These are phyloP conservation scores for Voacanga thouarsii DNA, from an alignment of 257 asterid species.

Conservation along the genomic window DNA sequence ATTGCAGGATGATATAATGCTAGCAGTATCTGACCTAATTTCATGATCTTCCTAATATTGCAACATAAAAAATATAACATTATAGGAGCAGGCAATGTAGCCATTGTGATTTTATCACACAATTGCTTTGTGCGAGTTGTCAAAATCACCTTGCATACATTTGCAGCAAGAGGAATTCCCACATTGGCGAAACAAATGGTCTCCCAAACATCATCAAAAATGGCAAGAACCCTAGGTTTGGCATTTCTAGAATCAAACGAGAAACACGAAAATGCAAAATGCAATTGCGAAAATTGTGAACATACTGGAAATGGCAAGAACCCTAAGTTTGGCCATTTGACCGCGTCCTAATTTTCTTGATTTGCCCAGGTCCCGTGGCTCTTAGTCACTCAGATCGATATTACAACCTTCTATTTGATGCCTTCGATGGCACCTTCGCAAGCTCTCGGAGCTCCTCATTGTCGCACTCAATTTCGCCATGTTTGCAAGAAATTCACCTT, in stretches of 20 bases:
- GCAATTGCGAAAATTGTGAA: neutral
- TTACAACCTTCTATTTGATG: conserved; percentile 62
- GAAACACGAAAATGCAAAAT: neutral
- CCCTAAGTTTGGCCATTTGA: conserved; percentile 95
- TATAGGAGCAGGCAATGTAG: too few relatives aligned
- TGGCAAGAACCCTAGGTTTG: too few relatives aligned
- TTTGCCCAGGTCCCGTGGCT: conserved; percentile 81
- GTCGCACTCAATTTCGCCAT: conserved; percentile 99
- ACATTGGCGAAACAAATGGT: too few relatives aligned
- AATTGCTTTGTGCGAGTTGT: too few relatives aligned
- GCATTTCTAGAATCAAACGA: neutral
- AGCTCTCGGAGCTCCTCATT: conserved; percentile 93
- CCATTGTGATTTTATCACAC: too few relatives aligned
- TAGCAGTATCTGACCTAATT: neutral
- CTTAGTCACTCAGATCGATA: conserved; percentile 96
- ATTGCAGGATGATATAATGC: neutral
- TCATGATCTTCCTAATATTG: neutral
- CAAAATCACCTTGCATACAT: too few relatives aligned
- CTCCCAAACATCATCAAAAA: too few relatives aligned
- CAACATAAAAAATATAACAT: neutral
- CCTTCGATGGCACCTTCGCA: conserved; percentile 91
- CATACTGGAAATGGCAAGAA: conserved; percentile 89
- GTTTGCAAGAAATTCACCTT: conserved; percentile 8
- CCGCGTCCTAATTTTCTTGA: conserved; percentile 77
- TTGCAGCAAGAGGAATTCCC: too few relatives aligned